phyloP scores from a whole-genome alignment of 1,139 yeast genomes.

The Chernovozyma sophiae-reginae region DNA sequence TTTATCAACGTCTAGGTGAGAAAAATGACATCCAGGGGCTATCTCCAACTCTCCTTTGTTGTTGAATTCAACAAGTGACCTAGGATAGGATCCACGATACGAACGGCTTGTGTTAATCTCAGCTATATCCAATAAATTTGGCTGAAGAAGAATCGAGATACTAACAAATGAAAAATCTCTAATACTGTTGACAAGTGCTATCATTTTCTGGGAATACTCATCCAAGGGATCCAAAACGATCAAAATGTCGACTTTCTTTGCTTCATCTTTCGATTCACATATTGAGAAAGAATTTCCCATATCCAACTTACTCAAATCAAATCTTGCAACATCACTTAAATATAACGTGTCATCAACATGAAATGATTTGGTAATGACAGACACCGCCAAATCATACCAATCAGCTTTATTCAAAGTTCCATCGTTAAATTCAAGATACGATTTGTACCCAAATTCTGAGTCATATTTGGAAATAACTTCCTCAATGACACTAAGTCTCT shows the following conservation, averaged over 20 bases:
- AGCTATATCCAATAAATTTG: slow-evolving; percentile 32
- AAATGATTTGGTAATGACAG: slow-evolving; percentile 44
- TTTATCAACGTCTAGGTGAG: slow-evolving; percentile 44
- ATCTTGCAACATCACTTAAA: slow-evolving; percentile 38
- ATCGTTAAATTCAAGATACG: slow-evolving; percentile 19
- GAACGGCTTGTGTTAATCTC: slow-evolving; percentile 54
- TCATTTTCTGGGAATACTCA: slow-evolving; percentile 60
- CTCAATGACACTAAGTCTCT: slow-evolving; percentile 27
- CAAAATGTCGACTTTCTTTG: slow-evolving; percentile 44
- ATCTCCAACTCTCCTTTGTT: slow-evolving; percentile 26
- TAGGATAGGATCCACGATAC: slow-evolving; percentile 47
- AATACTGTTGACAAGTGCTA: slow-evolving; percentile 48
- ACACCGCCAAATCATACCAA: slow-evolving; percentile 46
- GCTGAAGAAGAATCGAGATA: slow-evolving; percentile 56
- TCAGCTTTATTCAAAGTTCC: slow-evolving; percentile 21
- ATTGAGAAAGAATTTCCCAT: slow-evolving; percentile 28
- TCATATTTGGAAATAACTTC: slow-evolving; percentile 30
- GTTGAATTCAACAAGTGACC: slow-evolving; percentile 36
- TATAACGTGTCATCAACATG: slow-evolving; percentile 34
- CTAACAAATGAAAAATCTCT: slow-evolving; percentile 42
- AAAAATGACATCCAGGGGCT: slow-evolving; percentile 10
- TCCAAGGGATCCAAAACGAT: slow-evolving; percentile 69
- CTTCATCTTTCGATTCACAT: slow-evolving; percentile 14
- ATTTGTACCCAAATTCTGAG: slow-evolving; percentile 19
- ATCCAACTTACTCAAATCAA: slow-evolving; percentile 38